Base-by-base conservation (phyloP, 768 basidiomycete genomes). In the Suillus sp. region DNA sequence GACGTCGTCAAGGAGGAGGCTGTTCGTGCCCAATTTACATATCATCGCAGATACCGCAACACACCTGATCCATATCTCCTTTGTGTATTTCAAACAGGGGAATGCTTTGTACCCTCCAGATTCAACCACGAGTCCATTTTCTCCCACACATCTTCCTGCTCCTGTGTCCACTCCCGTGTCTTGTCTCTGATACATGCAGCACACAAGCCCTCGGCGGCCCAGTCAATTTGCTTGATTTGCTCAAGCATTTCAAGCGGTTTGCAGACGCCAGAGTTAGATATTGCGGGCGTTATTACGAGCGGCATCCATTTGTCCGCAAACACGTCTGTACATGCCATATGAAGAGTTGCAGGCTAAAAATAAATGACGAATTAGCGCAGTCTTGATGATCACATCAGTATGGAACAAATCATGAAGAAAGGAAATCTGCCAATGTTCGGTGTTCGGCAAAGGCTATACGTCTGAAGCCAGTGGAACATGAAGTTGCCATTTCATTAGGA, bases 231-330 rank as follows among this genome's bases (percentile, higher is more conserved):
- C 71, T 85, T 87, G 55, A 91, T 81, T 55, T 74, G 74, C 70
- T 88, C 82, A 32, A 93, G 78, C 32, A 87, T 88, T 77, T 92
- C 90, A 27, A 93, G 78, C 30, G 91, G 91, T 57, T 83, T 87
- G 69, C 85, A 88, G 34, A 91, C 84, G 8, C 88, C 87, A 62
- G 83, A 83, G 61, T 80, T 77, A 20, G 79, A 81, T 27, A 92
- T 78, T 0, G 89, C 89, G 13, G 87, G 87, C 57, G 84, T 78
- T 43, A 89, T 87, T n/a, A 92, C 88, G 43, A 85, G 77, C 27
- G 79, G 64, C 83, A 91, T 88, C 91, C 91, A 92, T 59, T 75
- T 79, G 58, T 88, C 88, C 1, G 90, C 91, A 61, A 92, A 80
- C 0, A 84, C 75, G 70, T 91, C 85, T 4, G 90, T 91, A 74